These are phyloP conservation scores for Cyclotella kingstonii DNA, from an alignment of 108 stramenopile species.

Conservation along the genomic window DNA sequence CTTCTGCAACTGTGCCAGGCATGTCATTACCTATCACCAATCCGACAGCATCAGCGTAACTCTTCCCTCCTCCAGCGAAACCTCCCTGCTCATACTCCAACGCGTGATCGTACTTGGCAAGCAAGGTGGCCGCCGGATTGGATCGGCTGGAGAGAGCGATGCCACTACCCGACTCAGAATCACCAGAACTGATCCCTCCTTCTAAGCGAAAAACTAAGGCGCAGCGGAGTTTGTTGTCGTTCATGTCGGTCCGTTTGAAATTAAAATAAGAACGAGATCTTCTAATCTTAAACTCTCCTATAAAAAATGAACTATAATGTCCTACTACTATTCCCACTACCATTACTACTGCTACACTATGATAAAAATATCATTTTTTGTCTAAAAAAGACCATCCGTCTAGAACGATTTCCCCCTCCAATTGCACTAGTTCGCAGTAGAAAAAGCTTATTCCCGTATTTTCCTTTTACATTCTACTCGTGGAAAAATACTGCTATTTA, in stretches of 20 bases:
- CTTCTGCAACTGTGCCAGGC: slow-evolving; percentile 59
- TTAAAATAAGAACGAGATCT: no score
- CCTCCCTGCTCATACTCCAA: slow-evolving; percentile 64
- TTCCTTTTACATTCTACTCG: no score
- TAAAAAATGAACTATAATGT: no score
- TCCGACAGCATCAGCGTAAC: slow-evolving; percentile 76
- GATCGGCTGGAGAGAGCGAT: slow-evolving; percentile 35
- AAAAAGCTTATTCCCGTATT: no score
- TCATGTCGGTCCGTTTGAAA: slow-evolving; percentile 47
- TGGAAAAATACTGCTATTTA: no score
- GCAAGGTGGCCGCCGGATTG: slow-evolving; percentile 41
- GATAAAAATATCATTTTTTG: no score
- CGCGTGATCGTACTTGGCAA: slow-evolving; percentile 88
- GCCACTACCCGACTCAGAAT: slow-evolving; percentile 27
- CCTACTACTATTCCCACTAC: no score
- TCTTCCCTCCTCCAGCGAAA: slow-evolving; percentile 69
- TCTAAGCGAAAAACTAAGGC: slow-evolving; percentile 80
- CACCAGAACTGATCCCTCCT: slow-evolving; percentile 26
- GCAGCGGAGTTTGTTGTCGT: slow-evolving; percentile 82
- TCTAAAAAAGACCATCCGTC: no score
- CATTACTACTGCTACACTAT: no score
- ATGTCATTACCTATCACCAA: slow-evolving; percentile 77
- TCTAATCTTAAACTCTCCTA: no score
- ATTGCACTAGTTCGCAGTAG: no score
- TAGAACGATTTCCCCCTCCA: no score